Base-by-base conservation (phyloP, 2,329 filamentous ascomycete genomes). In the Cyclaneusma minus region DNA sequence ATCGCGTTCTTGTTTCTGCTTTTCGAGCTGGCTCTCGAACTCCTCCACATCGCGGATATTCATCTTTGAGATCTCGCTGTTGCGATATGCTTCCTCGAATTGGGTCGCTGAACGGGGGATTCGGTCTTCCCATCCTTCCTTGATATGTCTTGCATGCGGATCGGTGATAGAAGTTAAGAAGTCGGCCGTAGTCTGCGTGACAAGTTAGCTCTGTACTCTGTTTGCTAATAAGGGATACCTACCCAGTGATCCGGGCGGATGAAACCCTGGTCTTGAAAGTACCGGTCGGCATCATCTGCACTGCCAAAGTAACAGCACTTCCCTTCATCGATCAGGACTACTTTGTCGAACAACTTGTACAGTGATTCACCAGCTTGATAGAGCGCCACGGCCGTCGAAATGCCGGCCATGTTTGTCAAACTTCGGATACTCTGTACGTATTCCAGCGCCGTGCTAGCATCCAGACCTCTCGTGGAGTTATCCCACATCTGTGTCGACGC, bases 121-220 rank as follows among this genome's bases (percentile, higher is more conserved):
- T 4, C 58, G 58, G 35, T 68, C 44, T 41, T 74, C 64, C 47
- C 58, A 73, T 2, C 66, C 69, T 10, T 59, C 44, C 21, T 58
- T 59, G 11, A 71, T 45, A 16, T 64, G 52, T 16, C 72, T 56
- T 32, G 73, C 71, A 29, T 68, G 55, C 2, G 61, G 54, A 22
- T 68, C 66, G 6, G 71, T 82, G 41, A 85, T 72, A 2, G 75
- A 81, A 0, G 79, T 85, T 17, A 85, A 51, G 49, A 85, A 87
- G 45, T 87, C 80, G 4, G 70, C 42, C 2, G 44, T 47, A 3
- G 45, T 48, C 21, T 45, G 42, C n/a, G n/a, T n/a, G n/a, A n/a
- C n/a, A n/a, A n/a, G n/a, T 7, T n/a, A n/a, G 22, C 8, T 21
- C 19, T 8, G 19, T 21, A 8, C 8, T 8, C 8, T n/a, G n/a